Base-by-base conservation (phyloP, 768 basidiomycete species). In the Amanita pallidorosea region DNA sequence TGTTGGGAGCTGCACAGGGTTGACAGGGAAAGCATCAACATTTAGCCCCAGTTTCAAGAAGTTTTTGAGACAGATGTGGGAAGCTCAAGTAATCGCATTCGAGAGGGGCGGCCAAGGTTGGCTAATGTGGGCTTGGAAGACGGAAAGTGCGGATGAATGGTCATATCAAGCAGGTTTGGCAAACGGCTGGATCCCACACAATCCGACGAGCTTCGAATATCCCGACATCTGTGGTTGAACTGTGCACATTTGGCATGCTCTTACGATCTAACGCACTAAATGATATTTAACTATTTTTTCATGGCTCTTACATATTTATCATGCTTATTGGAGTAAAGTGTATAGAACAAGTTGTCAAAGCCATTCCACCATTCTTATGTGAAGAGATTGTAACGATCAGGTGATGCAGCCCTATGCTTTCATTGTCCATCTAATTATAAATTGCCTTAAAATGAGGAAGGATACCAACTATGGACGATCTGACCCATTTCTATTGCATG, bases 101-200 rank as follows among this genome's bases (percentile, higher is more conserved):
- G 87, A 89, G 70, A 68, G 68, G 46, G 81, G 70, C n/a, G 81
- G 70, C 18, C 68, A 71, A 45, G 87, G 86, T 3, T 89, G 87
- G 87, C 63, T 88, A 20, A 79, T 82, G 62, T 88, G 87, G 88
- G 79, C 85, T 1, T 90, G 88, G 88, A 90, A 90, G 68, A 64
- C 87, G 0, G 88, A 91, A 64, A 67, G 68, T 54, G 83, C 88
- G 2, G 86, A 89, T 55, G 93, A 95, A 52, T 96, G 93, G 93
- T 75, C 85, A 0, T 95, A 95, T 69, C 77, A 86, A 55, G 81
- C 85, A 41, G 90, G 90, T 36, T 70, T 94, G 31, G 63, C 70
- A 11, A 74, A 81, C 54, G 91, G 91, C 18, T 93, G 88, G 88
- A 93, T 95, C 61, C 91, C 92, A 7, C 63, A 72, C 54, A 63